Evolutionary conservation across 2,329 filamentous ascomycete species (phyloP), one percentile per base, ranked within the genome.

Genomic region (Microsporum audouinii): DNA sequence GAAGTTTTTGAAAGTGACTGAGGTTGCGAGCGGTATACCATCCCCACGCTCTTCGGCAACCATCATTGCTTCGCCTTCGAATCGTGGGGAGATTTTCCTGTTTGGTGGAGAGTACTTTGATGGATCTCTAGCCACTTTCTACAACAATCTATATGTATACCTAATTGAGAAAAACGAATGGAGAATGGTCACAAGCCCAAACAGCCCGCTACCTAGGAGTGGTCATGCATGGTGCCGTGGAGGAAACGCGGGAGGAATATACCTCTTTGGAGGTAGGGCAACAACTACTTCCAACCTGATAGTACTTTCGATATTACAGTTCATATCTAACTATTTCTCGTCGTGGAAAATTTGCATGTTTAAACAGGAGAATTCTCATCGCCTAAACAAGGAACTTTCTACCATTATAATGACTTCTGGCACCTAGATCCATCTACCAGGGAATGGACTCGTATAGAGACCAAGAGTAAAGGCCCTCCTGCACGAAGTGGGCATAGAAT

Each of bases 321-420:
- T 53, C 39, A 41, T 33, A 53, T 53, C 49, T 53, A 34, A 53
- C 49, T 31, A 34, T 33, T 29, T 53, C 10, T 27, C 49, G 5
- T 34, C 27, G 33, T 36, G 23, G 58, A 58, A 58, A 10, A 41
- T 29, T 61, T 27, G 34, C 58, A 2, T 12, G 2, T 49, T 10
- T 23, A 41, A 59, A 61, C 60, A 76, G 75, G 92, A 63, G 94
- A 99, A 75, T 99, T 99, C 73, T 95, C 89, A 62, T 92, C 88
- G 33, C 94, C 94, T 1, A 97, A 96, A 72, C 94, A 97, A 75
- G 94, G 94, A 2, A 97, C 92, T 0, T 99, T 99, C 70, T 96
- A 99, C 73, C 94, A 99, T 75, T 99, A 99, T 77, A 96, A 95
- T 70, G 94, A 97, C 76, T 97, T 99, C 73, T 99, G 94, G 92